Evolutionary conservation across 371 early-diverging fungal genomes (phyloP), one percentile per base, ranked within the genome.

Genomic region (Smittium culicis): DNA sequence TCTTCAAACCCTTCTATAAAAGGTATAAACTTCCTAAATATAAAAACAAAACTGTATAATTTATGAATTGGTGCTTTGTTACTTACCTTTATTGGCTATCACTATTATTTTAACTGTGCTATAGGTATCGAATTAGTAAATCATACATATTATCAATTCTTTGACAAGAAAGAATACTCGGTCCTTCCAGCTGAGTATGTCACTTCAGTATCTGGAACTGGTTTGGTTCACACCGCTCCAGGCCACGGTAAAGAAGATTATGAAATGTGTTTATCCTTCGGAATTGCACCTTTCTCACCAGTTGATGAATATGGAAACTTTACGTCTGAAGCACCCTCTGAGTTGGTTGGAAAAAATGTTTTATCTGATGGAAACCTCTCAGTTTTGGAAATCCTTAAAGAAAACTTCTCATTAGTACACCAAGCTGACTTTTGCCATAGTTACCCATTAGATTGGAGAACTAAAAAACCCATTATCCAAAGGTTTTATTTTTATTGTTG

Each of bases 201-300:
- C 25, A 84, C 88, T 11, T 83, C 83, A 0, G 86, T 85, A 2
- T 86, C 89, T 0, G 96, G 96, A 57, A 93, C 94, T 2, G 92
- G 91, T 11, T 72, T 97, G 28, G 96, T 97, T 1, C 98, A 97
- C 71, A 87, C 88, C 45, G 94, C 98, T 1, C 96, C 96, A 8
- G 95, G 90, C 1, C 96, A 96, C 73, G 98, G 98, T 61, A 87
- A 89, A 80, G 93, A 94, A 27, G 98, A 97, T 80, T 94, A 92
- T 74, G 88, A 88, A 69, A 78, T 79, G 0, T 89, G 93, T 58
- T 69, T 82, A 45, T 68, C 73, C 24, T 66, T 82, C 3, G 83
- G 83, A 1, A 85, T 94, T 35, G 69, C 64, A 8, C 69, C 66
- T 1, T 69, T 62, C 30, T 66, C 68, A 57, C 66, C 79, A 70